Conservation (phyloP, 352 stramenopile species). For the Phytophthora vignae region DNA sequence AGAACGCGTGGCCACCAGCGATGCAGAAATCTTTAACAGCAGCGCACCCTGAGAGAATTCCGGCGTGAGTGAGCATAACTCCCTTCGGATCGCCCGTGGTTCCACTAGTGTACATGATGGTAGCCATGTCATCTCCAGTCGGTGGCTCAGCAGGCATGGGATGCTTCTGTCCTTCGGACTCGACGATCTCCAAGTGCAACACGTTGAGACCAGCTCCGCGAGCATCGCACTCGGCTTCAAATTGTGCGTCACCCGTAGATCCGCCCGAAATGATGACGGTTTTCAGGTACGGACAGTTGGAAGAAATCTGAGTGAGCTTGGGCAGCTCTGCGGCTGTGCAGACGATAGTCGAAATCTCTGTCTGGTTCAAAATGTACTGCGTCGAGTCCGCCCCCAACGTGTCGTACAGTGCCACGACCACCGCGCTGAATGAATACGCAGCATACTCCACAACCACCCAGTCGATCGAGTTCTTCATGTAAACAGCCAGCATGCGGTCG, state of each 20-base stretch:
- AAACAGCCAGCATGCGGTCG: conserved; percentile 91
- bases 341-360: conserved; percentile 68
- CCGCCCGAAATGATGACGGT: conserved; percentile 55
- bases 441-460: conserved; percentile 95
- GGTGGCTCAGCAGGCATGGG: conserved; percentile 42
- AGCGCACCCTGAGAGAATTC: conserved; percentile 45
- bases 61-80: conserved; percentile 94
- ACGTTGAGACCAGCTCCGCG: conserved; percentile 47
- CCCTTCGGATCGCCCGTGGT: conserved; percentile 97
- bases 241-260: conserved; percentile 36
- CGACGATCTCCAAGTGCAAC: conserved; percentile 47
- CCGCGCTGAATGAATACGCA: conserved; percentile 49
- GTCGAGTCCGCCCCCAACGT: conserved; percentile 79
- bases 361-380: conserved; percentile 83
- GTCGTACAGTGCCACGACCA: conserved; percentile 80
- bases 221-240: conserved; percentile 44
- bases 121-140: conserved; percentile 82
- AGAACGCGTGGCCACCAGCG: conserved; percentile 38
- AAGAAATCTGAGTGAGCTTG: conserved; percentile 49
- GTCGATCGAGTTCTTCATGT: conserved; percentile 97
- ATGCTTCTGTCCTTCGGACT: conserved; percentile 47
- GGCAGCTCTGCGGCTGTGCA: conserved; percentile 65
- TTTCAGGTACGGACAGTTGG: conserved; percentile 53
- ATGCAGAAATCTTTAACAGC: conserved; percentile 42
- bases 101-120: conserved; percentile 96